Conservation (phyloP, 2,329 filamentous ascomycete genomes). For the Sphaerulina vaccinii region DNA sequence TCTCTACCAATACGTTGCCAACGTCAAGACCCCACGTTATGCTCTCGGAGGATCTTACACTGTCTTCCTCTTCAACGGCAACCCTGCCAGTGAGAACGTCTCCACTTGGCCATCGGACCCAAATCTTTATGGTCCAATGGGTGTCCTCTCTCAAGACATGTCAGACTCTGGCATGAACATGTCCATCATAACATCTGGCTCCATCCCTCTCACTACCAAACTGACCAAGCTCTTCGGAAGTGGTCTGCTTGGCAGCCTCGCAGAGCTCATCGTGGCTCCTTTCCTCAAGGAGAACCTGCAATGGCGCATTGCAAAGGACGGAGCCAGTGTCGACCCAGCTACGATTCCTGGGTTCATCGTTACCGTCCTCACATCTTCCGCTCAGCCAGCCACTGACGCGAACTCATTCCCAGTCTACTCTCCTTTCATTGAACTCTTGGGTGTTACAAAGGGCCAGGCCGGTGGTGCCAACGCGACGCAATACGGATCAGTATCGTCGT, state of each 20-base stretch:
- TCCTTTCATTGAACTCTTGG: slow-evolving; percentile 28
- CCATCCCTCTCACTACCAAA: slow-evolving; percentile 47
- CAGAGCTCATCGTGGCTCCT: slow-evolving; percentile 30
- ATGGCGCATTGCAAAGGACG: slow-evolving; percentile 37
- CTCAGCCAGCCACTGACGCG: slow-evolving; percentile 34
- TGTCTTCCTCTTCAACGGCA: slow-evolving; percentile 67
- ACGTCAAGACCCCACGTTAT: slow-evolving; percentile 61
- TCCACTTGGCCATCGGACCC: slow-evolving; percentile 51
- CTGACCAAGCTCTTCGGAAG: slow-evolving; percentile 38
- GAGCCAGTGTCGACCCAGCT: slow-evolving; percentile 34
- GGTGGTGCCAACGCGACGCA: slow-evolving; percentile 22
- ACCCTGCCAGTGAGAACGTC: slow-evolving; percentile 43
- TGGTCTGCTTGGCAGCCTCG: slow-evolving; percentile 35
- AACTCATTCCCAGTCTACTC: slow-evolving; percentile 39
- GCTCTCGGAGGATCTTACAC: slow-evolving; percentile 61
- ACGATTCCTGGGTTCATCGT: slow-evolving; percentile 41
- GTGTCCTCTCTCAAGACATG: slow-evolving; percentile 36
- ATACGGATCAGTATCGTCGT: background rate
- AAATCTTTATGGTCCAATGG: slow-evolving; percentile 62
- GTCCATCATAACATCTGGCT: slow-evolving; percentile 31
- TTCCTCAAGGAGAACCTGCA: slow-evolving; percentile 37
- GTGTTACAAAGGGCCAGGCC: slow-evolving; percentile 24
- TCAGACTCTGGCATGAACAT: slow-evolving; percentile 1
- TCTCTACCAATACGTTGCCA: slow-evolving; percentile 69
- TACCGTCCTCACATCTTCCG: slow-evolving; percentile 41